These are phyloP conservation scores for Boletus insuetus DNA, from an alignment of 768 basidiomycete genomes.

Conservation along the genomic window DNA sequence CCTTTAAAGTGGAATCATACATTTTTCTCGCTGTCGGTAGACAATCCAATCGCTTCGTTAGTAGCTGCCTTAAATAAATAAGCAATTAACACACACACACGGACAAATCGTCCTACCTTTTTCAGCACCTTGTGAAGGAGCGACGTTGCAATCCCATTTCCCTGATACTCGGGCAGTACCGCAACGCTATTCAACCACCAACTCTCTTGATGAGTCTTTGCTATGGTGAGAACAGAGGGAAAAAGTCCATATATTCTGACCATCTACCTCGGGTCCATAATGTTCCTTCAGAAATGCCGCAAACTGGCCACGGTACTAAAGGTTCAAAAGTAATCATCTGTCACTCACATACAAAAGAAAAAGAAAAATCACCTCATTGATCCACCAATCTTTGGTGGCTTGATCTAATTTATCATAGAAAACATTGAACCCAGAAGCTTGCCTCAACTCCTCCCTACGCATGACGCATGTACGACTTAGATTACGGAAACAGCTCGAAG, in stretches of 20 bases:
- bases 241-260: not conserved
- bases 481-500: too few species aligned
- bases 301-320: not conserved
- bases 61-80: not conserved
- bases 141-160: conserved; percentile 1
- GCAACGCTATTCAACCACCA: conserved; percentile 5
- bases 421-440: not conserved
- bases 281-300: not conserved
- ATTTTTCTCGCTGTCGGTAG: conserved; percentile 3
- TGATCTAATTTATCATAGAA: conserved; percentile 2
- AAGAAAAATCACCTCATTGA: not conserved
- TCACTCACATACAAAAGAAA: too few species aligned
- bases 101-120: not conserved
- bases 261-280: conserved; percentile 1
- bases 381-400: conserved; percentile 4
- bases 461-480: too few species aligned
- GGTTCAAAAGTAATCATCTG: not conserved
- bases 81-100: too few species aligned
- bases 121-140: not conserved
- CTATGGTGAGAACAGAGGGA: not conserved
- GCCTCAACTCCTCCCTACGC: not conserved
- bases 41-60: not conserved
- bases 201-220: not conserved
- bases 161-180: not conserved
- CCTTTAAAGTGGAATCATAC: not conserved